Evolutionary conservation across 1,139 yeast genomes (phyloP).

Genomic region (Ogataea hybrid): DNA sequence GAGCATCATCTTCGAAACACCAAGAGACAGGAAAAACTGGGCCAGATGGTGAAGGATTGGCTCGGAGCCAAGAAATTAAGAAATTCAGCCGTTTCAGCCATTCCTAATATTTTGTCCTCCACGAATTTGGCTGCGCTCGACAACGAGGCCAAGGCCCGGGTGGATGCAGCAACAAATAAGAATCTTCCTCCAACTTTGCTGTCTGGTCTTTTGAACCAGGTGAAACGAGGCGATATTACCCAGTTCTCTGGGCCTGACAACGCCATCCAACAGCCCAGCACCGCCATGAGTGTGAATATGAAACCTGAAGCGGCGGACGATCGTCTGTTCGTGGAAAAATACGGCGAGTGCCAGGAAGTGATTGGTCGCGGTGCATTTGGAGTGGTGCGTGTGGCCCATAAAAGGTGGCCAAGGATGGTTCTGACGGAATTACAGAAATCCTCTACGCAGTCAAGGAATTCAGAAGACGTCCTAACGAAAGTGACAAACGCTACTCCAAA

Average conservation of each 20-base stretch:
- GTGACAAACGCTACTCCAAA: constrained; percentile 58
- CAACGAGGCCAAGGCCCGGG: constrained; percentile 26
- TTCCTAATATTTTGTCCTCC: constrained; percentile 60
- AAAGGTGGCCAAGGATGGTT: constrained; percentile 29
- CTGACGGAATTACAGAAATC: constrained; percentile 36
- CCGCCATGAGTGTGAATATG: constrained; percentile 22
- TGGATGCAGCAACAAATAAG: constrained; percentile 19
- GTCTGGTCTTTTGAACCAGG: constrained; percentile 75
- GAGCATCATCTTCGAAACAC: constrained; percentile 76
- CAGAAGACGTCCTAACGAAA: constrained; percentile 54
- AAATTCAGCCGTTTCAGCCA: constrained; percentile 80
- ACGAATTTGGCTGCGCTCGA: constrained; percentile 28
- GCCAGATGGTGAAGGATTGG: constrained; percentile 83
- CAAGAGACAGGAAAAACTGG: constrained; percentile 82
- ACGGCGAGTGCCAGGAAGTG: constrained; percentile 77
- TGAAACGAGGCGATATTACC: constrained; percentile 43
- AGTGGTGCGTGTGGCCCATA: constrained; percentile 70
- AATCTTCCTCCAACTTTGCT: constrained; percentile 72
- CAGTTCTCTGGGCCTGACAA: constrained; percentile 34
- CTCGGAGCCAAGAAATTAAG: constrained; percentile 78
- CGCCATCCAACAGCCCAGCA: constrained; percentile 22
- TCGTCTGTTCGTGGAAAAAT: constrained; percentile 55
- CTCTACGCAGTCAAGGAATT: constrained; percentile 85
- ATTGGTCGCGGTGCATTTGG: constrained; percentile 90
- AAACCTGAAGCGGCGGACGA: constrained; percentile 16